These are phyloP conservation scores for Suillus decipiens DNA, from an alignment of 768 basidiomycete species.

Conservation along the genomic window DNA sequence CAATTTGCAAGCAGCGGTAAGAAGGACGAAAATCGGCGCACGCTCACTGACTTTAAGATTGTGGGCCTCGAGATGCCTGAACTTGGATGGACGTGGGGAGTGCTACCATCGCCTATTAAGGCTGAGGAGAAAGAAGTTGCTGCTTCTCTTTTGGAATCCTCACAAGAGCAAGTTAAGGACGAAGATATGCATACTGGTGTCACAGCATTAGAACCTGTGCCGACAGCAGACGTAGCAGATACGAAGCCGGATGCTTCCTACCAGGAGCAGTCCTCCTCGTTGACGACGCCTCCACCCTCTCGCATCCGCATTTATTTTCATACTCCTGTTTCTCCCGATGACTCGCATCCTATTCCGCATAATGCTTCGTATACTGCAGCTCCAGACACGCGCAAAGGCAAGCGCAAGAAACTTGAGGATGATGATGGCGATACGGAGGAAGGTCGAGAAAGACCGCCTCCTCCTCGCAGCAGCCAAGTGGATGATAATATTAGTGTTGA, in stretches of 20 bases:
- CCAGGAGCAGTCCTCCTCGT: slow-evolving; percentile 29
- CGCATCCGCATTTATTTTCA: slow-evolving; percentile 92
- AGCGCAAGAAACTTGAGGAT: slow-evolving; percentile 88
- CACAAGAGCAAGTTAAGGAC: slow-evolving; percentile 34
- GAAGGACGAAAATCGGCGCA: slow-evolving; percentile 87
- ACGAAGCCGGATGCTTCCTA: slow-evolving; percentile 31
- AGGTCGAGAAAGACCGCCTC: slow-evolving; percentile 66
- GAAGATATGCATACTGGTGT: slow-evolving; percentile 28
- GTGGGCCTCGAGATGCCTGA: slow-evolving; percentile 84
- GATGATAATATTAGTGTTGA: slow-evolving; percentile 61
- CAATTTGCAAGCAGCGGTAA: slow-evolving; percentile 58
- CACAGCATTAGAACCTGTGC: slow-evolving; percentile 23
- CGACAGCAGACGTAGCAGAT: slow-evolving; percentile 31
- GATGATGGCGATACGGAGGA: slow-evolving; percentile 83
- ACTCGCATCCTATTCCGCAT: slow-evolving; percentile 73
- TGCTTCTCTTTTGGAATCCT: slow-evolving; percentile 33
- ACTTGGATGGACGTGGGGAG: slow-evolving; percentile 87
- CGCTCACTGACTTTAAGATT: slow-evolving; percentile 98
- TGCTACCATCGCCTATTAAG: slow-evolving; percentile 43
- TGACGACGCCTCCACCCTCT: slow-evolving; percentile 59
- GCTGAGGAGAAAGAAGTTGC: slow-evolving; percentile 39
- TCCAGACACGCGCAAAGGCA: slow-evolving; percentile 72
- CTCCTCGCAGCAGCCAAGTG: slow-evolving; percentile 43
- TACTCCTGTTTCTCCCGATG: slow-evolving; percentile 82
- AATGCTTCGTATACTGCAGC: slow-evolving; percentile 49